Evolutionary conservation across 179 eudicot genomes (phyloP).

Genomic region (Spergularia azorica): DNA sequence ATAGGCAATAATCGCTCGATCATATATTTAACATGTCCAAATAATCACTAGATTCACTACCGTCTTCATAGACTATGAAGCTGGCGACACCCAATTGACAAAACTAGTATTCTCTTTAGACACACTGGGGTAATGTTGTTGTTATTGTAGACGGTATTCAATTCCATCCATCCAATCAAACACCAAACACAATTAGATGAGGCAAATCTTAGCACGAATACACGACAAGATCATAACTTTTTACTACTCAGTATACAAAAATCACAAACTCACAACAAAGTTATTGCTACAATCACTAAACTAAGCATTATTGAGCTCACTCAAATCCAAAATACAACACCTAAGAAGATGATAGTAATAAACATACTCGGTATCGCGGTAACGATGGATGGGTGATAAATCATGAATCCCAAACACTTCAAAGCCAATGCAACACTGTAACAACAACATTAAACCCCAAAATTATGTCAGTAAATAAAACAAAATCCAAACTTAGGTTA

Average conservation of each 20-base stretch:
- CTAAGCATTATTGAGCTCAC: slow-evolving; percentile 9
- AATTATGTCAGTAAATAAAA: background rate
- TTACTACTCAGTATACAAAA: no score
- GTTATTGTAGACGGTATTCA: no score
- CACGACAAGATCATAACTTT: background rate
- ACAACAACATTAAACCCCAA: slow-evolving; percentile 13
- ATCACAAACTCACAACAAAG: background rate
- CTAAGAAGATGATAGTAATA: no score
- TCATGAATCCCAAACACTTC: slow-evolving; percentile 90
- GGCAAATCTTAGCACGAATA: background rate
- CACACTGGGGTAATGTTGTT: no score
- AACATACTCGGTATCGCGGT: slow-evolving; percentile 45
- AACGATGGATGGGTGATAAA: slow-evolving; percentile 67
- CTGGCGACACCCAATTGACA: no score
- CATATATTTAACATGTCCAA: no score
- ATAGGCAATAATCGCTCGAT: no score
- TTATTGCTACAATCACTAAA: background rate
- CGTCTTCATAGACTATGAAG: no score
- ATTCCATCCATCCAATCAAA: no score
- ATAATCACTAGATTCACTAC: no score
- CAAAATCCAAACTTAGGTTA: background rate
- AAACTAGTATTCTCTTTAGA: no score
- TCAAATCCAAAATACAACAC: no score
- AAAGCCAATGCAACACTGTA: slow-evolving; percentile 66
- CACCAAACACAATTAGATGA: background rate